Conservation (phyloP, 2,329 filamentous ascomycete species). For the Penicillium sp. region DNA sequence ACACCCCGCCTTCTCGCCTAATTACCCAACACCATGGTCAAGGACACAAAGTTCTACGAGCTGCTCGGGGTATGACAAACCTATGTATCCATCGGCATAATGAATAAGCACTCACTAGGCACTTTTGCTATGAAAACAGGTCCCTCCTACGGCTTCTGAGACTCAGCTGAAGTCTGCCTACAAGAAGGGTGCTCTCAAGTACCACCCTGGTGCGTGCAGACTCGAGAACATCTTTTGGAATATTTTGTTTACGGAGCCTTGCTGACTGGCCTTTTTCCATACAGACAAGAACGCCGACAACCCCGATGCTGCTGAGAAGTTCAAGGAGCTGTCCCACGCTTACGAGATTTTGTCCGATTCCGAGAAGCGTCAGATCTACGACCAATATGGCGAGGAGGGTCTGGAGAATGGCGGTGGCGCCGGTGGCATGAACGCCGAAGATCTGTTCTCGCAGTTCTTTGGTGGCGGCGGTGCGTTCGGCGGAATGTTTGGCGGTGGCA, state of each 20-base stretch:
- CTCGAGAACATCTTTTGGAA: no score
- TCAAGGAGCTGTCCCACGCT: conserved; percentile 94
- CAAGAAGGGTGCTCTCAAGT: conserved; percentile 83
- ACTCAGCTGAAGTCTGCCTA: conserved; percentile 91
- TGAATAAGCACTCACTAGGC: conserved; percentile 23
- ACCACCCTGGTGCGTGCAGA: conserved; percentile 83
- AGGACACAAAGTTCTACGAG: conserved; percentile 52
- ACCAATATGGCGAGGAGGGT: conserved; percentile 96
- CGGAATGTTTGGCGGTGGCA: conserved; percentile 74
- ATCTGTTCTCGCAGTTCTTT: conserved; percentile 97
- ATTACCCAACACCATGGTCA: conserved; percentile 47
- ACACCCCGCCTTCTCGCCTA: conserved; percentile 15
- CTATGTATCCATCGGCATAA: neutral
- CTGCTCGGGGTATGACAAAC: conserved; percentile 44
- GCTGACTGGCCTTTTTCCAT: conserved; percentile 3
- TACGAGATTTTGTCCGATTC: conserved; percentile 93
- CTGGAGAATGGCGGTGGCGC: conserved; percentile 79
- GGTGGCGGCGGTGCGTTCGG: conserved; percentile 70
- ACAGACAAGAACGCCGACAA: conserved; percentile 95
- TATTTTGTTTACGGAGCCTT: conserved; percentile 13
- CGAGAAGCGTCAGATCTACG: conserved; percentile 88
- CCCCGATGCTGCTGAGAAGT: conserved; percentile 90
- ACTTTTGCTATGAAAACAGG: conserved; percentile 50
- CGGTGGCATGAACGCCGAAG: conserved; percentile 90
- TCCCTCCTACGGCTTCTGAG: conserved; percentile 74